Percentiles rank a stretch among this genome's conserved stretches.
Conservation (phyloP, 78 protist species). For the Dictyostelium intermedium region DNA sequence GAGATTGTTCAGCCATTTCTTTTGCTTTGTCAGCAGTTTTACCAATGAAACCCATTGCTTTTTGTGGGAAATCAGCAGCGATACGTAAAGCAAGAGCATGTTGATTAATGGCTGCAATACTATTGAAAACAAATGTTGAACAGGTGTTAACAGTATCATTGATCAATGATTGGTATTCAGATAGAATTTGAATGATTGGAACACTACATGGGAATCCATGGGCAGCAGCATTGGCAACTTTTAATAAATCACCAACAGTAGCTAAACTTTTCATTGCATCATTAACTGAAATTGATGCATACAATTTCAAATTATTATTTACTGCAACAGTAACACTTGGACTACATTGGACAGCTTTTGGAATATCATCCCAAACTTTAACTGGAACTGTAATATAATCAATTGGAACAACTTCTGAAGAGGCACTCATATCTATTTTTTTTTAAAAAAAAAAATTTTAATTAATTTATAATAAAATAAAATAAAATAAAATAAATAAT, state of each 20-base stretch:
- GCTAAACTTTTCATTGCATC: constrained; percentile 2
- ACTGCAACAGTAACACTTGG: background rate
- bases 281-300: background rate
- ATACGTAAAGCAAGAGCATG: constrained; percentile 18
- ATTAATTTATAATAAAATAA: background rate
- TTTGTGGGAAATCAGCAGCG: background rate
- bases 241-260: background rate
- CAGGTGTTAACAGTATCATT: background rate
- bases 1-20: background rate
- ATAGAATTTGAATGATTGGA: background rate
- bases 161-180: background rate
- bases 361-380: constrained; percentile 21
- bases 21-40: background rate
- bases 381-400: background rate
- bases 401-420: background rate
- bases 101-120: background rate
- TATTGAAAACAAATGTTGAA: constrained; percentile 1
- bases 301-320: background rate
- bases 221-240: constrained; percentile 14
- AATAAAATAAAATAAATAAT: background rate
- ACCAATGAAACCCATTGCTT: background rate
- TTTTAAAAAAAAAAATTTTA: background rate
- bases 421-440: background rate
- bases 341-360: background rate
- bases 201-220: constrained; percentile 3